These are phyloP conservation scores for Penicillium verhagenii DNA, from an alignment of 495 filamentous ascomycete species.

Conservation along the genomic window DNA sequence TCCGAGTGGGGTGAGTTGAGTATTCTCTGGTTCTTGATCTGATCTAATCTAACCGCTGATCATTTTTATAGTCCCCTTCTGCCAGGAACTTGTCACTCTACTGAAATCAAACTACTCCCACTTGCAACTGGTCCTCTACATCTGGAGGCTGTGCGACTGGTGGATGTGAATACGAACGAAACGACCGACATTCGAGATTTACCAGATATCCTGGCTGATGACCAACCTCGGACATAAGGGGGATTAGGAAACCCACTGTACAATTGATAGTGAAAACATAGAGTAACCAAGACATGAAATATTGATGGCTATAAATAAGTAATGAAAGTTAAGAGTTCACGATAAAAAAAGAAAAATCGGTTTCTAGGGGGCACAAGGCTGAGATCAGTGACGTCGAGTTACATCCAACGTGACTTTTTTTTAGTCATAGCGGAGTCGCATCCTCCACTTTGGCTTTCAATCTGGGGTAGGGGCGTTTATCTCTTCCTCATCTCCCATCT, in stretches of 20 bases:
- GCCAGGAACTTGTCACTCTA: constrained; percentile 75
- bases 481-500: background rate
- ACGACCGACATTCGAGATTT: constrained; percentile 79
- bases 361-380: background rate
- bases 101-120: constrained; percentile 76
- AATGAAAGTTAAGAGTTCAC: no score
- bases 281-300: background rate
- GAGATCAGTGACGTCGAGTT: background rate
- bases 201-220: constrained; percentile 65
- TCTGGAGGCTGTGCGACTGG: constrained; percentile 76
- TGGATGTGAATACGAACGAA: constrained; percentile 80
- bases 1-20: constrained; percentile 68
- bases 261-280: background rate
- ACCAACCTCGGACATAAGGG: constrained; percentile 22
- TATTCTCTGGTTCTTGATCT: background rate
- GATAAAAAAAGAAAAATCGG: no score
- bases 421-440: constrained; percentile 11
- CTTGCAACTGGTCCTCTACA: constrained; percentile 71
- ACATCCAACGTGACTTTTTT: constrained; percentile 3
- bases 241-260: background rate
- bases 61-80: constrained; percentile 56
- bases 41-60: constrained; percentile 8
- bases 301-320: background rate
- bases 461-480: constrained; percentile 6
- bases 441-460: constrained; percentile 8